Percentiles rank a stretch among this genome's conserved stretches.
Evolutionary conservation across 495 filamentous ascomycete species (phyloP).

Genomic region (Parachaetomium inaequale): DNA sequence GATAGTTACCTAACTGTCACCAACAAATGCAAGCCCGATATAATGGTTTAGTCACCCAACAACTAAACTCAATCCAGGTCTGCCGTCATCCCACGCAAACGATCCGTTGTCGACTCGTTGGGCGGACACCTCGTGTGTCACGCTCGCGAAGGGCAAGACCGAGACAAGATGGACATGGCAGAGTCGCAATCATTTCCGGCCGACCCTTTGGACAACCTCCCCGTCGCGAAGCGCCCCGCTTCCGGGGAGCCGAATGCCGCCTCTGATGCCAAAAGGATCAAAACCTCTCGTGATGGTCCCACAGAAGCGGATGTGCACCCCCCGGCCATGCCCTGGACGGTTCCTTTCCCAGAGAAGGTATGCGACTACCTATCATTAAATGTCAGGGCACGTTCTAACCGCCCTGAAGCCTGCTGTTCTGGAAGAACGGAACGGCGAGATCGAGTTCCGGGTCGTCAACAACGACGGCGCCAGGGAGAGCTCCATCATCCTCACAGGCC

Average conservation of each 20-base stretch:
- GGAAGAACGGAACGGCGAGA: conserved; percentile 88
- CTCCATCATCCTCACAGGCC: conserved; percentile 82
- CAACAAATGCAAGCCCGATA: neutral
- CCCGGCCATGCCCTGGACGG: conserved; percentile 17
- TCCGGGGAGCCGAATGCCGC: conserved; percentile 19
- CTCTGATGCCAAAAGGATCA: conserved; percentile 25
- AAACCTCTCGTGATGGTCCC: conserved; percentile 10
- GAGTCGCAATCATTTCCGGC: neutral
- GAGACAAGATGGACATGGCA: conserved; percentile 1
- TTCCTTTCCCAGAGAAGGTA: conserved; percentile 72
- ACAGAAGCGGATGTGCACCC: conserved; percentile 8
- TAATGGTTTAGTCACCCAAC: neutral
- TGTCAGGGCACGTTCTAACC: neutral
- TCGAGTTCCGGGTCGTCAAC: conserved; percentile 94
- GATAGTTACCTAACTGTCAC: too few species aligned
- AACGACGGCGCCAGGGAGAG: conserved; percentile 82
- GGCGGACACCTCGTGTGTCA: neutral
- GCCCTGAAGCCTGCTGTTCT: conserved; percentile 69
- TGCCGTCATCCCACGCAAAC: neutral
- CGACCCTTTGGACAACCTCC: neutral
- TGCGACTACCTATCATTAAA: conserved; percentile 9
- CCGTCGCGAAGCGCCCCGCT: conserved; percentile 19
- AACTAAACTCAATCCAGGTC: neutral
- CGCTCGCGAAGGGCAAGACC: neutral
- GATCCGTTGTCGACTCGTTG: neutral